Base-by-base conservation (phyloP, 2,329 filamentous ascomycete genomes). In the Lecanicillium sp. region DNA sequence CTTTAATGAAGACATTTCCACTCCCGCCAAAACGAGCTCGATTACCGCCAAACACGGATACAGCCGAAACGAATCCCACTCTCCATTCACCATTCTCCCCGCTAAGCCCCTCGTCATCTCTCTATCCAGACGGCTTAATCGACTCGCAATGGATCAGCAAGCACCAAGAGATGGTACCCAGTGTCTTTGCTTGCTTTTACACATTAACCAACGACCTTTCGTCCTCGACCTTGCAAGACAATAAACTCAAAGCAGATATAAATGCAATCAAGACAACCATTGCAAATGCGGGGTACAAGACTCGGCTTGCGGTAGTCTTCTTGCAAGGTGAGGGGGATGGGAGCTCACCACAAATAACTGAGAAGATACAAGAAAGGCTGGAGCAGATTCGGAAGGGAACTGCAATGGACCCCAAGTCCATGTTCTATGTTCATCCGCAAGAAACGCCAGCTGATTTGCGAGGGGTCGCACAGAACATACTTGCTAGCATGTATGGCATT, bases 21-120 rank as follows among this genome's bases (percentile, higher is more conserved):
- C 72, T 73, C 42, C 77, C 80, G 11, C 68, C 73, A 29, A 71
- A 77, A 45, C 71, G 70, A 49, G 73, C 74, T 27, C 65, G 62
- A 43, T 62, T 75, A 33, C 73, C 70, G 14, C 66, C 70, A 33
- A 63, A 71, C 39, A 62, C 71, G 50, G 69, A 73, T 36, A 52
- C 61, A 4, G 62, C 70, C 38, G 58, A 63, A 28, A 57, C 67
- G 17, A 61, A 68, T 14, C 64, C 71, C 43, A 66, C 79, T n/a
- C 65, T 95, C 4, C 90, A 96, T 59, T 96, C 92, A 11, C 86
- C 89, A 2, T 79, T 95, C 48, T 96, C 92, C 3, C 92, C 90
- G 1, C 70, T 96, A 20, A 92, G 85, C 29, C 88, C 89, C 4
- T 74, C 73, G 7, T 95, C 90, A 7, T 70, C 78, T 3, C 72